Evolutionary conservation across 2,329 filamentous ascomycete species (phyloP).

Genomic region (Botrytis porri): DNA sequence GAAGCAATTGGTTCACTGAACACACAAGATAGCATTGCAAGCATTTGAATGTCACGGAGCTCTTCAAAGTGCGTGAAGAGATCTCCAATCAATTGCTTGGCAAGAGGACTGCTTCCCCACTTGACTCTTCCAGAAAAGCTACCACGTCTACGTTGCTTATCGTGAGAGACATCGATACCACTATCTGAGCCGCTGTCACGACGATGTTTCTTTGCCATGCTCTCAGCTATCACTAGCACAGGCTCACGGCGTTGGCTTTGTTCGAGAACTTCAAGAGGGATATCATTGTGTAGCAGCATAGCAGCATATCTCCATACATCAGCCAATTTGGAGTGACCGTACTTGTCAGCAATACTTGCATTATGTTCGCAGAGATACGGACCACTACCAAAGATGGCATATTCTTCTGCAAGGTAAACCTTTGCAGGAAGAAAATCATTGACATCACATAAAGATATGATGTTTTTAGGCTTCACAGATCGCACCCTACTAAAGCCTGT

Average conservation of each 20-base stretch:
- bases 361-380: conserved; percentile 83
- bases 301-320: conserved; percentile 81
- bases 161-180: conserved; percentile 47
- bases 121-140: conserved; percentile 58
- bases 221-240: conserved; percentile 62
- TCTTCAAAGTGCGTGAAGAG: conserved; percentile 63
- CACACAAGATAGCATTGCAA: conserved; percentile 69
- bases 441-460: conserved; percentile 71
- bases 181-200: conserved; percentile 46
- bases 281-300: conserved; percentile 72
- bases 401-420: conserved; percentile 70
- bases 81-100: conserved; percentile 57
- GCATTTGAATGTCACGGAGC: conserved; percentile 64
- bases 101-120: conserved; percentile 66
- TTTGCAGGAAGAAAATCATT: conserved; percentile 74
- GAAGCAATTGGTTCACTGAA: conserved; percentile 59
- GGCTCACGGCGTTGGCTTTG: conserved; percentile 53
- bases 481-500: conserved; percentile 37
- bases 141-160: conserved; percentile 30
- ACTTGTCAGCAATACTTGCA: conserved; percentile 68
- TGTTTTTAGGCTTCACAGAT: conserved; percentile 54
- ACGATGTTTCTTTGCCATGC: conserved; percentile 47
- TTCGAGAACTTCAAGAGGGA: conserved; percentile 64
- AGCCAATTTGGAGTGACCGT: conserved; percentile 68
- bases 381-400: conserved; percentile 79